Evolutionary conservation across 352 stramenopile species (phyloP).

Genomic region (Globisporangium polare): DNA sequence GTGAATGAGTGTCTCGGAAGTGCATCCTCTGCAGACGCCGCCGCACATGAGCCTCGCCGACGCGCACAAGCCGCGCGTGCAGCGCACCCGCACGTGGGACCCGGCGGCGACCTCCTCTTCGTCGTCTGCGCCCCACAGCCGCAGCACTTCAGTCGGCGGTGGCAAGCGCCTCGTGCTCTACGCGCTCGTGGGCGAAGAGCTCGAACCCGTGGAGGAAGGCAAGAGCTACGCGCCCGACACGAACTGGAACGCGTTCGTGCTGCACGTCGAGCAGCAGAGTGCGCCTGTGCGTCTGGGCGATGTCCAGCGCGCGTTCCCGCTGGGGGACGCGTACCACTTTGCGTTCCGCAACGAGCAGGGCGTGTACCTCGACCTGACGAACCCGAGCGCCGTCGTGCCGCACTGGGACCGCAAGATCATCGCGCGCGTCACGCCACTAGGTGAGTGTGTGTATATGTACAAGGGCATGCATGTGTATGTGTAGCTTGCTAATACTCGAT

Average conservation of each 20-base stretch:
- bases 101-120: conserved; percentile 7
- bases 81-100: conserved; percentile 21
- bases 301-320: conserved; percentile 65
- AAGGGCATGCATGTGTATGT: not conserved
- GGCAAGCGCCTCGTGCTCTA: conserved; percentile 49
- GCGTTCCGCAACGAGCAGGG: conserved; percentile 69
- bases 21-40: conserved; percentile 19
- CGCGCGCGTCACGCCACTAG: conserved; percentile 53
- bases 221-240: conserved; percentile 42
- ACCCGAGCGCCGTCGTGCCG: conserved; percentile 60
- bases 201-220: conserved; percentile 44
- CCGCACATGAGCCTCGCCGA: conserved; percentile 18
- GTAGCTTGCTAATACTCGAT: not conserved
- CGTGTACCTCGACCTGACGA: conserved; percentile 66
- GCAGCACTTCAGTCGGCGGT: conserved; percentile 6
- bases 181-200: conserved; percentile 56
- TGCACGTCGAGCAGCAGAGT: conserved; percentile 19
- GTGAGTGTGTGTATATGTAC: conserved; percentile 12
- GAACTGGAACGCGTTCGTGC: conserved; percentile 73
- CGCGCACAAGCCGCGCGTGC: conserved; percentile 15
- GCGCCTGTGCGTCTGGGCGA: conserved; percentile 45
- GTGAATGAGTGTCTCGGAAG: conserved; percentile 22
- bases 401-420: conserved; percentile 68
- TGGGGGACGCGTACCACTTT: conserved; percentile 69
- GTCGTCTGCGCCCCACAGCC: not conserved